phyloP scores from a whole-genome alignment of 768 basidiomycete species.

The Boletus patriciae region DNA sequence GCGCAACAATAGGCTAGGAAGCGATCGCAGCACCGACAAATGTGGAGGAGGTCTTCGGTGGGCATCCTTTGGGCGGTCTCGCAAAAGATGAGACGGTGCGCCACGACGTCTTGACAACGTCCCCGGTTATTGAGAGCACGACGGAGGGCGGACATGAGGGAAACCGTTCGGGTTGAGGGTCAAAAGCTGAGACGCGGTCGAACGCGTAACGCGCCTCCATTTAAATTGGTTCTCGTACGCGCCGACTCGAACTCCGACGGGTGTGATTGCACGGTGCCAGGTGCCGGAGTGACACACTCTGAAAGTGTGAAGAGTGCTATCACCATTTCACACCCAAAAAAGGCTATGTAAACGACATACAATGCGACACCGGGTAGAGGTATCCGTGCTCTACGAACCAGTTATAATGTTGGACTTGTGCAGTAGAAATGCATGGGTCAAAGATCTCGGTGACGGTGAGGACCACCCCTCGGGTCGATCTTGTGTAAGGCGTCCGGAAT shows the following conservation, averaged over 20 bases:
- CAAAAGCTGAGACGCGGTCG: not conserved
- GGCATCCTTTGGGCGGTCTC: not conserved
- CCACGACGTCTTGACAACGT: constrained; percentile 14
- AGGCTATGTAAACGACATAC: too few relatives aligned
- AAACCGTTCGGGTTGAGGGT: not conserved
- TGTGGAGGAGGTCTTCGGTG: constrained; percentile 9
- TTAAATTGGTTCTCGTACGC: not conserved
- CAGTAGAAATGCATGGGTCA: too few relatives aligned
- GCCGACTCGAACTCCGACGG: not conserved
- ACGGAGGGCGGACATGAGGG: constrained; percentile 11
- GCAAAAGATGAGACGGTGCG: constrained; percentile 19
- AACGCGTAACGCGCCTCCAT: not conserved
- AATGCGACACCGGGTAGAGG: too few relatives aligned
- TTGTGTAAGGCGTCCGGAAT: too few relatives aligned
- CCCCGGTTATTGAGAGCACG: constrained; percentile 1
- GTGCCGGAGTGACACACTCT: too few relatives aligned
- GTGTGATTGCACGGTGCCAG: not conserved
- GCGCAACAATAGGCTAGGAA: constrained; percentile 17
- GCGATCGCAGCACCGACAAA: constrained; percentile 10
- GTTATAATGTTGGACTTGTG: too few relatives aligned
- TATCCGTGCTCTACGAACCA: too few relatives aligned
- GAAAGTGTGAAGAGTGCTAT: not conserved
- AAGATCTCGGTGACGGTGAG: too few relatives aligned
- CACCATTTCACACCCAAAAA: not conserved
- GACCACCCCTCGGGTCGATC: too few relatives aligned